Evolutionary conservation across 108 stramenopile species (phyloP).

Genomic region (Cyclotella choctawhatcheeana): DNA sequence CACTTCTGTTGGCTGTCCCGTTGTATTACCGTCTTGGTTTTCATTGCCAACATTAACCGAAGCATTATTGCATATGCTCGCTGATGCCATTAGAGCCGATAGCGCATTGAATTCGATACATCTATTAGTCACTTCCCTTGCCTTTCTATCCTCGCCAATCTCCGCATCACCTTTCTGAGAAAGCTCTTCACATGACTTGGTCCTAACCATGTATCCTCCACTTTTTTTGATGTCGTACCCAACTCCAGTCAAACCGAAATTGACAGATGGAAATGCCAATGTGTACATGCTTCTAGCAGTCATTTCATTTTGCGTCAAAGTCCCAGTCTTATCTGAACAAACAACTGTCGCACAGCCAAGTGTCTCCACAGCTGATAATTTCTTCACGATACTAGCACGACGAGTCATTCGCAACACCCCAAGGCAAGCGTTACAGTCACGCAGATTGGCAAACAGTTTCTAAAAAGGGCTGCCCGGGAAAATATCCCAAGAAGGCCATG

Average conservation of each 20-base stretch:
- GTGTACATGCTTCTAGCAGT: constrained; percentile 68
- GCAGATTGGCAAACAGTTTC: constrained; percentile 92
- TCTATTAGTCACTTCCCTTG: constrained; percentile 28
- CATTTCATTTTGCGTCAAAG: constrained; percentile 98
- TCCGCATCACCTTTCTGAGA: constrained; percentile 10
- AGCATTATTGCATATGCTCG: constrained; percentile 89
- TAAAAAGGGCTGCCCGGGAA: constrained; percentile 83
- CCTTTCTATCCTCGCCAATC: constrained; percentile 26
- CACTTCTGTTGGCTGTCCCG: constrained; percentile 94
- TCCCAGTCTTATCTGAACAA: constrained; percentile 98
- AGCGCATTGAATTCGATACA: constrained; percentile 61
- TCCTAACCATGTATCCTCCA: constrained; percentile 20
- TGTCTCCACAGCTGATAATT: constrained; percentile 95
- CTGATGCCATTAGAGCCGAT: constrained; percentile 64
- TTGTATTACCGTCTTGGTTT: constrained; percentile 36
- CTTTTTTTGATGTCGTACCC: constrained; percentile 61
- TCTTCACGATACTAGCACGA: constrained; percentile 91
- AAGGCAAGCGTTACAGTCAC: constrained; percentile 91
- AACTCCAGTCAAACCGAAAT: constrained; percentile 80
- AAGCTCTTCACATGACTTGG: constrained; percentile 12
- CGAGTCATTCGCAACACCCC: constrained; percentile 93
- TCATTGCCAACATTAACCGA: constrained; percentile 54
- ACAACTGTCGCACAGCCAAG: constrained; percentile 95
- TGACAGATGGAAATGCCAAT: constrained; percentile 68
- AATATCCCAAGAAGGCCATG: constrained; percentile 86